A percentile compares a stretch with the other conserved stretches of the same genome.
Evolutionary conservation across 768 basidiomycete genomes (phyloP).

Genomic region (Lentinula boryana): DNA sequence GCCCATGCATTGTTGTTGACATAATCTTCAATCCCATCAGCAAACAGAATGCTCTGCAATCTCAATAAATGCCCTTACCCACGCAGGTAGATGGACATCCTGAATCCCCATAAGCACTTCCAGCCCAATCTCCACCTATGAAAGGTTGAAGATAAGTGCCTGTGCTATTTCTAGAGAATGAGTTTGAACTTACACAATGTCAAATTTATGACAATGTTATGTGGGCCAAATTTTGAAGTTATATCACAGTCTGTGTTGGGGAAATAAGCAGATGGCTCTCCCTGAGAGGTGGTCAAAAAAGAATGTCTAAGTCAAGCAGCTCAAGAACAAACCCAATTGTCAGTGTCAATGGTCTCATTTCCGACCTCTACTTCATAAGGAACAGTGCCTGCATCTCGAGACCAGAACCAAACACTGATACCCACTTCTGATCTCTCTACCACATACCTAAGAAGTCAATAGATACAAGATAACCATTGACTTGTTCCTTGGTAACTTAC

Average conservation of each 20-base stretch:
- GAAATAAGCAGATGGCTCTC: conserved; percentile 53
- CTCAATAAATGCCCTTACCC: conserved; percentile 25
- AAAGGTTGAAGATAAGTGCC: not conserved
- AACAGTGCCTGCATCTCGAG: conserved; percentile 38
- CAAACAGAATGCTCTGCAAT: not conserved
- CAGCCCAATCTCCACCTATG: conserved; percentile 52
- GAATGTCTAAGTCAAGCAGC: not conserved
- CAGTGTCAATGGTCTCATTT: conserved; percentile 33
- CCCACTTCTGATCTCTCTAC: conserved; percentile 49
- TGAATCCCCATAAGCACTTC: conserved; percentile 33
- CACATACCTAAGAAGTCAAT: conserved; percentile 44
- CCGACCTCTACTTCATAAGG: conserved; percentile 44
- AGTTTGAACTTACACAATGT: conserved; percentile 25
- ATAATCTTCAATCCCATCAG: conserved; percentile 29
- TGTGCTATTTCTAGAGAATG: not conserved
- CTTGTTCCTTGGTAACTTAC: conserved; percentile 22
- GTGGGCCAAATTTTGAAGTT: conserved; percentile 41
- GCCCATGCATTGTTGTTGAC: conserved; percentile 56
- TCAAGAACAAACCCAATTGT: conserved; percentile 41
- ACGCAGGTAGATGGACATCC: conserved; percentile 50
- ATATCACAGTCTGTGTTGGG: conserved; percentile 57
- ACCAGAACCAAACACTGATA: conserved; percentile 75
- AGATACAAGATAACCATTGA: too few species aligned
- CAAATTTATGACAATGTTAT: conserved; percentile 62
- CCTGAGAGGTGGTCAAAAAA: conserved; percentile 24